Evolutionary conservation across 345 rosid genomes (phyloP), one percentile per base, ranked within the genome.

Genomic region (Chamaenerion angustifolium): DNA sequence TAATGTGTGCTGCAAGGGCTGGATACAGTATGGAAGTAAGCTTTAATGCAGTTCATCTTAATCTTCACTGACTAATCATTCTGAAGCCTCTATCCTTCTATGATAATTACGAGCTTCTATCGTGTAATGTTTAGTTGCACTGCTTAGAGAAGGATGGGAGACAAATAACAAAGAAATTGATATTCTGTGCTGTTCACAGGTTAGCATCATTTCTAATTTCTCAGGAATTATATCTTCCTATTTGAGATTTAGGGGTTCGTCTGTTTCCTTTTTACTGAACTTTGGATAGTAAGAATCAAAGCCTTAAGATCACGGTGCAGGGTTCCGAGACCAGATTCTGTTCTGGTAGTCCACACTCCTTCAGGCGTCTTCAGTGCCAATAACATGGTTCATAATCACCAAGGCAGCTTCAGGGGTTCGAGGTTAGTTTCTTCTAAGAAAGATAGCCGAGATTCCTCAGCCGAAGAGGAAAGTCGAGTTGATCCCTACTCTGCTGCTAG

Each of bases 21-120:
- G 96, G 98, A 56, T 82, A 76, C 72, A 68, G 56, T 65, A 81
- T 82, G 98, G 95, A 92, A 71, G 98, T 82, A 68, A 78, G 89
- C 68, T 42, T 37, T 59, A 49, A 27, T 49, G n/a, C 35, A 17
- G 16, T n/a, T 50, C 52, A 27, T 31, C 42, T 50, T 14, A n/a
- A 49, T 31, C 11, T 50, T 37, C 43, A 21, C 0, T 0, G 42
- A 37, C 4, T 43, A 51, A 58, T 16, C 8, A 23, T 19, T 46
- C 40, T 11, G 40, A 31, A 31, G 40, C 14, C 17, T 35, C 10
- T 31, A 46, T 35, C 8, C 37, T 31, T 31, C 10, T 31, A 31
- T 31, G 37, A 31, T 31, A 55, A 42, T 57, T 56, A 14, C 46
- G 42, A 12, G 55, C 62, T 50, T 64, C 56, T 52, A 50, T 14